Base-by-base conservation (phyloP, 2,329 filamentous ascomycete species). In the Microdochium bolleyi region DNA sequence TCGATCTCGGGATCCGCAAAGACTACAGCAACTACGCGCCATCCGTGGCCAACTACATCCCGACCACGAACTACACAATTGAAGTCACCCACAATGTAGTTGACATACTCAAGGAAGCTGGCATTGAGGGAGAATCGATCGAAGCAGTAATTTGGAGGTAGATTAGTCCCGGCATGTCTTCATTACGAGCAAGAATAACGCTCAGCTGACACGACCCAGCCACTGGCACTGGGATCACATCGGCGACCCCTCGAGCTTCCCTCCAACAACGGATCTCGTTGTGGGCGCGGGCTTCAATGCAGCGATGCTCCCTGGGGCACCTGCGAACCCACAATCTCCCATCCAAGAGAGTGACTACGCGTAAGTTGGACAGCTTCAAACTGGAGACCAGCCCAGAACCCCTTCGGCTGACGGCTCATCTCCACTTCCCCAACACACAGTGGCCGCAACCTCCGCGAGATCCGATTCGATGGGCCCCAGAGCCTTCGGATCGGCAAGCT, bases 281-380 rank as follows among this genome's bases (percentile, higher is more conserved):
- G 77, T 80, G 3, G 80, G 79, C 0, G 73, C 78, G 0, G 78
- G 78, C 0, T 76, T 80, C 61, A 74, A 71, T 49, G 55, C 69
- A 2, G 61, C 62, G 0, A 71, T 75, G 57, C 58, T 73, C 2
- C 78, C 78, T 0, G 77, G 74, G 1, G 77, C 69, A 49, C 79
- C 78, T 0, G 53, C 58, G 2, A 67, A 70, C 22, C 60, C 63
- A 2, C 57, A 71, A 0, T 67, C 66, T 1, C 59, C 60, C 0
- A 71, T 46, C n/a, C 41, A 46, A 19, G 41, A 46, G 38, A 65
- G 58, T 14, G 69, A 73, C 52, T 67, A 71, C 50, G 55, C 56
- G 62, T 62, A 53, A 19, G 62, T 19, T 50, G 3, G 21, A 37
- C 13, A 27, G 5, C 37, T 5, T 16, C 7, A 41, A 4, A 8